Conservation (phyloP, 306 rosid species). For the Psophocarpus tetragonolobus region DNA sequence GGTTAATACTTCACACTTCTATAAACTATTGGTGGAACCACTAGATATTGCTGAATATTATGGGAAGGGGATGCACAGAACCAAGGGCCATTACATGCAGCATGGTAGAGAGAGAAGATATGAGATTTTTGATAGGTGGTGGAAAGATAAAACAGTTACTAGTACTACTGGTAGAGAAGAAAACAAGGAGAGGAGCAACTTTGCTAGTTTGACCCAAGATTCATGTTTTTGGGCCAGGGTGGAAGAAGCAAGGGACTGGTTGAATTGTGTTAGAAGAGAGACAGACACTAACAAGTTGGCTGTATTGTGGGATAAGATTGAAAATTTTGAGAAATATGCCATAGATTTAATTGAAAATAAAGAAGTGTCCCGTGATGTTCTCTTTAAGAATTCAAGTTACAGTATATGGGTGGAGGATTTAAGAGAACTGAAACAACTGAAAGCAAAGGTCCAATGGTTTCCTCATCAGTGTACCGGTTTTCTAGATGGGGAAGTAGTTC, state of each 20-base stretch:
- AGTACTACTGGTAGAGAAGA: not conserved
- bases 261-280: constrained; percentile 56
- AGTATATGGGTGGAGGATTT: constrained; percentile 55
- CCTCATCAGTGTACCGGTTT: constrained; percentile 40
- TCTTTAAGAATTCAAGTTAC: constrained; percentile 79
- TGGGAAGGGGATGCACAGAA: constrained; percentile 43
- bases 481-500: constrained; percentile 43
- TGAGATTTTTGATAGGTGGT: constrained; percentile 80
- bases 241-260: constrained; percentile 88
- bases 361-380: constrained; percentile 78
- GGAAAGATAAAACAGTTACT: constrained; percentile 46
- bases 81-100: constrained; percentile 68
- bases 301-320: constrained; percentile 50
- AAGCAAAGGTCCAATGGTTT: constrained; percentile 36
- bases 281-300: constrained; percentile 43
- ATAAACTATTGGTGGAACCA: constrained; percentile 80
- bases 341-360: constrained; percentile 44
- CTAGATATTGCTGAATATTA: constrained; percentile 86
- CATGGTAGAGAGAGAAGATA: constrained; percentile 79
- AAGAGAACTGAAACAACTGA: constrained; percentile 47
- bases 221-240: constrained; percentile 90
- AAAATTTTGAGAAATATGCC: constrained; percentile 61
- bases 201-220: constrained; percentile 84
- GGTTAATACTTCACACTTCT: constrained; percentile 63
- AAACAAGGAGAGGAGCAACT: constrained; percentile 54